Evolutionary conservation across 2,329 filamentous ascomycete species (phyloP).

Genomic region (Pezicula rhizophila): DNA sequence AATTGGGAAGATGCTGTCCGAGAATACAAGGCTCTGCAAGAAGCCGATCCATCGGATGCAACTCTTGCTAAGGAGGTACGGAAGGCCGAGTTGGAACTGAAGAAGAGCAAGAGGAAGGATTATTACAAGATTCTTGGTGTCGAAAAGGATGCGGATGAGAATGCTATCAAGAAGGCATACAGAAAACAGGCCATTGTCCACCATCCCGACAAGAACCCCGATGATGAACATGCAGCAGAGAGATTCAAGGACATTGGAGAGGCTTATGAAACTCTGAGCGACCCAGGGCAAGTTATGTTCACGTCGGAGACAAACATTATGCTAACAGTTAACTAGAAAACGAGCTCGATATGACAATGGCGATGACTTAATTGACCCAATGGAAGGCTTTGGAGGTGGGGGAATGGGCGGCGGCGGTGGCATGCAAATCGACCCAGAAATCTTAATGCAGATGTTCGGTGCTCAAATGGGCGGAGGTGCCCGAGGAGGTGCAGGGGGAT

Average conservation of each 20-base stretch:
- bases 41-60: slow-evolving; percentile 76
- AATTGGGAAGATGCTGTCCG: slow-evolving; percentile 88
- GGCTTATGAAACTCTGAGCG: slow-evolving; percentile 91
- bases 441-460: slow-evolving; percentile 29
- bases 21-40: slow-evolving; percentile 81
- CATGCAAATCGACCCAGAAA: slow-evolving; percentile 33
- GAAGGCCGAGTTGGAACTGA: slow-evolving; percentile 87
- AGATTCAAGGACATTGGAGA: slow-evolving; percentile 98
- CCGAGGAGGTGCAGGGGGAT: slow-evolving; percentile 44
- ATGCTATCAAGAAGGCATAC: slow-evolving; percentile 94
- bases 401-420: slow-evolving; percentile 44
- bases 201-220: slow-evolving; percentile 96
- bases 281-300: slow-evolving; percentile 67
- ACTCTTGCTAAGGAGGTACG: slow-evolving; percentile 78
- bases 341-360: slow-evolving; percentile 86
- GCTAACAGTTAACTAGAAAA: slow-evolving; percentile 52
- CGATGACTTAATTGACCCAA: slow-evolving; percentile 81
- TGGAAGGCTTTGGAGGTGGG: slow-evolving; percentile 65
- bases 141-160: slow-evolving; percentile 76
- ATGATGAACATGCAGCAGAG: slow-evolving; percentile 75
- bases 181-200: slow-evolving; percentile 88
- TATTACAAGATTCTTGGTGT: slow-evolving; percentile 97
- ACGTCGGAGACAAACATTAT: not conserved
- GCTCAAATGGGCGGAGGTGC: slow-evolving; percentile 34
- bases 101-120: slow-evolving; percentile 96